Percentiles rank a stretch among this genome's conserved stretches.
Conservation (phyloP, 352 stramenopile genomes). For the Phytophthora hybrid region DNA sequence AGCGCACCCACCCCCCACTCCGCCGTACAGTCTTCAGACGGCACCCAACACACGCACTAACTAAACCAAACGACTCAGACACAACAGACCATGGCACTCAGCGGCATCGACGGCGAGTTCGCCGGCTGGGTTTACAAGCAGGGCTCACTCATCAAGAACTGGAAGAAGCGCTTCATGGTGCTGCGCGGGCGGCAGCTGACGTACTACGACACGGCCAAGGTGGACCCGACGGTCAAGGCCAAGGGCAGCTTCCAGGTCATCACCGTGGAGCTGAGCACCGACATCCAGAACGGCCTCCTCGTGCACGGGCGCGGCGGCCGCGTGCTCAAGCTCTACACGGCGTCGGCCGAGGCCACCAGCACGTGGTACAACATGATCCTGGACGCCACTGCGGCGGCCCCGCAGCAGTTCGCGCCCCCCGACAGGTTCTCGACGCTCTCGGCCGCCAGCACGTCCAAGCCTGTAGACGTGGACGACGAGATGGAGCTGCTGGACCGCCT, state of each 20-base stretch:
- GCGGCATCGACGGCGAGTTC: slow-evolving; percentile 62
- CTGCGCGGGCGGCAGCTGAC: slow-evolving; percentile 80
- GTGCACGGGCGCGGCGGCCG: slow-evolving; percentile 82
- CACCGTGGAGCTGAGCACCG: slow-evolving; percentile 80
- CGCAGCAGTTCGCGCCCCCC: slow-evolving; percentile 33
- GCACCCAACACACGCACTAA: too few relatives aligned
- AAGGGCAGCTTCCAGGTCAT: slow-evolving; percentile 89
- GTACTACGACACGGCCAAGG: slow-evolving; percentile 83
- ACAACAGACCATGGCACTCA: slow-evolving; percentile 33
- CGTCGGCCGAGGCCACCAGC: slow-evolving; percentile 72
- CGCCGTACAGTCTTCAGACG: too few relatives aligned
- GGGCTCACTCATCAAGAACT: slow-evolving; percentile 80
- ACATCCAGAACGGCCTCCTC: slow-evolving; percentile 86
- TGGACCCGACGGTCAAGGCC: slow-evolving; percentile 67
- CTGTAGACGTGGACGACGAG: slow-evolving; percentile 58
- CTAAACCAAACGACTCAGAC: too few relatives aligned
- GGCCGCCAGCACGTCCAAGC: slow-evolving; percentile 14
- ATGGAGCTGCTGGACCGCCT: slow-evolving; percentile 62
- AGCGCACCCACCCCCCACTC: not conserved
- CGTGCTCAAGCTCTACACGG: slow-evolving; percentile 90
- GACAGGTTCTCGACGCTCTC: slow-evolving; percentile 63
- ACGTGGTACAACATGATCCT: slow-evolving; percentile 82
- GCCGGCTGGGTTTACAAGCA: slow-evolving; percentile 89
- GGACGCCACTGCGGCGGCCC: slow-evolving; percentile 52
- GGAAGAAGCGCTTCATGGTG: slow-evolving; percentile 91